Evolutionary conservation across 768 basidiomycete genomes (phyloP).

Genomic region (Lentinula lateritia): DNA sequence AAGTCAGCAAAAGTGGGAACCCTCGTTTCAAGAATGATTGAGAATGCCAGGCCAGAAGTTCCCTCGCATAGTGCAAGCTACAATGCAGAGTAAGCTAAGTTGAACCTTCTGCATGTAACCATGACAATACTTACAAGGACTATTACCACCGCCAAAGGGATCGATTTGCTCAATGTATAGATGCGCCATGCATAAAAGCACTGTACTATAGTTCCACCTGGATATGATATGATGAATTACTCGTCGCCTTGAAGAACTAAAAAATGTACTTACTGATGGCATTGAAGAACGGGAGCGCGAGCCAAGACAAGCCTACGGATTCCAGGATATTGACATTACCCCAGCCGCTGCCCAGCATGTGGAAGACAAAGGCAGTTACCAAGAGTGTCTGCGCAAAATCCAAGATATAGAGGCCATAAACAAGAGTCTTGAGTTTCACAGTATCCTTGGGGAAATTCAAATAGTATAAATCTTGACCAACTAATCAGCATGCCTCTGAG

Average conservation of each 20-base stretch:
- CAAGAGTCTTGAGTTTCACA: background rate
- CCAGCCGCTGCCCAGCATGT: background rate
- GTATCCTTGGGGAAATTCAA: background rate
- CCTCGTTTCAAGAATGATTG: background rate
- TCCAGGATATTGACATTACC: background rate
- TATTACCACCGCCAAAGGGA: background rate
- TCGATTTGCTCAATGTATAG: background rate
- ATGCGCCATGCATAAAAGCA: conserved; percentile 1
- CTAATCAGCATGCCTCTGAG: background rate
- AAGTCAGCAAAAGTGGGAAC: background rate
- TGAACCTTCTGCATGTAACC: background rate
- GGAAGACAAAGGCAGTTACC: background rate
- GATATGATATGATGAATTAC: background rate
- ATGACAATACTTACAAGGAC: background rate
- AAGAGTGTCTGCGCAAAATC: background rate
- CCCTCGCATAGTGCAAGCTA: background rate
- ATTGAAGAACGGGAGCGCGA: background rate
- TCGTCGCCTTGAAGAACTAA: background rate
- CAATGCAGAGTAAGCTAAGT: background rate
- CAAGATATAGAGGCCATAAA: background rate
- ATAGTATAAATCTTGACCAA: background rate
- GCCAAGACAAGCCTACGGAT: background rate
- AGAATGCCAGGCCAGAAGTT: background rate
- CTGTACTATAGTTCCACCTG: background rate
- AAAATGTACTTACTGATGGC: background rate